These are phyloP conservation scores for Phaeosphaeriaceae sp. DNA, from an alignment of 2,329 filamentous ascomycete species.

Conservation along the genomic window DNA sequence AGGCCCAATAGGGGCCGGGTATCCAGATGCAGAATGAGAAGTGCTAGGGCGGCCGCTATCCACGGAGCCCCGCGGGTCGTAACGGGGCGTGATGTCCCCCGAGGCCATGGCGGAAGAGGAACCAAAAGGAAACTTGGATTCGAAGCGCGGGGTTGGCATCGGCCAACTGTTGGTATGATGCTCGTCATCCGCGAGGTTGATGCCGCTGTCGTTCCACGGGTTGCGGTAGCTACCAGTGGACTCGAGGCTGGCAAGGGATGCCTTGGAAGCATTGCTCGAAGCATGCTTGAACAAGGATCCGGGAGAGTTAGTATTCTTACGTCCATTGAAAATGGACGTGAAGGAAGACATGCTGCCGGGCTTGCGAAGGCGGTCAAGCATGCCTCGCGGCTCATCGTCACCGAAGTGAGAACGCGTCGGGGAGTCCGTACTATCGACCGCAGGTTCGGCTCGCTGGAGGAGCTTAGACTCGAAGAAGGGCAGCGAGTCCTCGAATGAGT, in stretches of 20 bases:
- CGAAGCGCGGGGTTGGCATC: slow-evolving; percentile 51
- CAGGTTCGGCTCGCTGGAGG: slow-evolving; percentile 86
- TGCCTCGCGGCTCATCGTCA: slow-evolving; percentile 77
- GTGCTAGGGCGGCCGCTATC: slow-evolving; percentile 92
- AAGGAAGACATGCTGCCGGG: slow-evolving; percentile 94
- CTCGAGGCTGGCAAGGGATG: slow-evolving; percentile 93
- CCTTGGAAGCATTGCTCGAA: slow-evolving; percentile 92
- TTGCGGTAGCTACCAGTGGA: slow-evolving; percentile 95
- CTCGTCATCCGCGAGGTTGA: slow-evolving; percentile 89
- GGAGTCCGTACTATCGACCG: slow-evolving; percentile 79
- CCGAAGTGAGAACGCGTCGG: slow-evolving; percentile 85
- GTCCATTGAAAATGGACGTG: slow-evolving; percentile 92
- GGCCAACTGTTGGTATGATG: slow-evolving; percentile 53
- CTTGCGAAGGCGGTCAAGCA: slow-evolving; percentile 93
- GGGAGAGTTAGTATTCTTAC: slow-evolving; percentile 85
- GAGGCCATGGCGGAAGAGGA: slow-evolving; percentile 57
- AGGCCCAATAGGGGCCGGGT: slow-evolving; percentile 90
- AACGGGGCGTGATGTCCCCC: slow-evolving; percentile 83
- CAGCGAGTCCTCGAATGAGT: slow-evolving; percentile 96
- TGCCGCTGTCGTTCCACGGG: slow-evolving; percentile 97
- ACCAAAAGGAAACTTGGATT: slow-evolving; percentile 71
- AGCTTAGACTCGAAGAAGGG: slow-evolving; percentile 98
- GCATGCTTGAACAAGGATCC: slow-evolving; percentile 83
- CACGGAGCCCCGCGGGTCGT: slow-evolving; percentile 82
- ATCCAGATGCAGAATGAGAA: slow-evolving; percentile 97